Evolutionary conservation across 2,329 filamentous ascomycete species (phyloP), one percentile per base, ranked within the genome.

Genomic region (Sporothrix pallida): DNA sequence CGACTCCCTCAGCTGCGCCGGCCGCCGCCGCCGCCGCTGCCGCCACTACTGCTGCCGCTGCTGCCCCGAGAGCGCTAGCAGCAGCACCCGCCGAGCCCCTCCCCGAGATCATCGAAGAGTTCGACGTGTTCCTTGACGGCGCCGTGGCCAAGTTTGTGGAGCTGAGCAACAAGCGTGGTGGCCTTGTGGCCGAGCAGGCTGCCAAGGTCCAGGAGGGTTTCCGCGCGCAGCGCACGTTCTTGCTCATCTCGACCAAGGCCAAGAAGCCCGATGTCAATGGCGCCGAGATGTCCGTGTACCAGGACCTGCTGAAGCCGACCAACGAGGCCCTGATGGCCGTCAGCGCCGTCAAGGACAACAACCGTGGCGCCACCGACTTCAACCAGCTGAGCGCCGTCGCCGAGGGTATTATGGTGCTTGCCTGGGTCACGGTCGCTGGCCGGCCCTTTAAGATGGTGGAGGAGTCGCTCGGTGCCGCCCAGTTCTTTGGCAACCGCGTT

Each of bases 401-500:
- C 0, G 95, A 98, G 80, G 95, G 95, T 77, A 95, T 97, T 77
- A 92, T 93, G 80, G 91, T 94, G 54, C 85, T 99, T 74, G 93
- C 93, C 48, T 99, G 96, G 96, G 92, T 98, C 74, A 92, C 92
- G 0, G 89, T 96, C 68, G 93, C 97, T 71, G 87, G 85, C 76
- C 94, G 94, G 80, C 96, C 96, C 1, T 91, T 89, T 76, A 95
- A 96, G 79, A 93, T 95, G 79, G 92, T 98, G 65, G 91, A 91
- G 65, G 95, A 97, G 78, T 91, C 91, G 74, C 86, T 97, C 23
- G 91, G 91, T 44, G 92, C 94, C 70, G 93, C 95, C 56, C 92
- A 98, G 81, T 97, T 97, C 84, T 98, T 93, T 79, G 96, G 96
- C 48, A 98, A 99, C 85, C 90, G 95, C 78, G 93, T 99, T 52